Base-by-base conservation (phyloP, 257 asterid genomes). In the Gardenia jasminoides region DNA sequence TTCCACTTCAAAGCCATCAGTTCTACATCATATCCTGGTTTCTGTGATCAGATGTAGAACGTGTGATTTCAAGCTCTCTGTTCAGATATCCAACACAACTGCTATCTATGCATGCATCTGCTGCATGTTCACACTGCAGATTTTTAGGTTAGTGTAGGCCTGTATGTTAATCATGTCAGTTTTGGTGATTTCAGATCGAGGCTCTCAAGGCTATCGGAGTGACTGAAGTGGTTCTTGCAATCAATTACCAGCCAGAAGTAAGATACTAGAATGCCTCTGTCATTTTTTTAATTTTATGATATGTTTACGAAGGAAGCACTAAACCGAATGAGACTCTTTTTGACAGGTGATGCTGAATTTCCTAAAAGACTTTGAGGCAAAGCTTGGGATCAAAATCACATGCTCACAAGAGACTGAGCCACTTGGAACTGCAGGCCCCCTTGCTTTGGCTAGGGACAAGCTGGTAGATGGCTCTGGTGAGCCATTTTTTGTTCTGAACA, bases 381-480 rank as follows among this genome's bases (percentile, higher is more conserved):
- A 92, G 89, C 96, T 93, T 72, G 99, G 87, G 84, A 93, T 95
- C 77, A 93, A 90, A 90, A 95, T 95, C 74, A 88, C 94, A 24
- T 95, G 99, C 87, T 95, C 99, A 5, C 97, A 92, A 83, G 99
- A 95, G 89, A 95, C 97, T 48, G 99, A 95, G 84, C 99, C 99
- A 22, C 98, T 95, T 62, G 98, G 99, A 77, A 95, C 99, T 62
- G 99, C 99, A 31, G 98, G 99, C 62, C 99, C 99, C 76, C 97
- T 95, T 82, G 99, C 99, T 83, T 86, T 95, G 93, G 98, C 99
- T 77, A 84, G 98, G 89, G 95, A 94, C 82, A 93, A 93, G 85
- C 89, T 94, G 83, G 50, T 91, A 46, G 99, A 91, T 80, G 86
- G 83, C 73, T 93, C 98, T 22, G 96, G 97, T 71, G 94, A 92